Evolutionary conservation across 805 yeast species (phyloP), one percentile per base, ranked within the genome.

Genomic region (Kluyveromyces nonfermentans): DNA sequence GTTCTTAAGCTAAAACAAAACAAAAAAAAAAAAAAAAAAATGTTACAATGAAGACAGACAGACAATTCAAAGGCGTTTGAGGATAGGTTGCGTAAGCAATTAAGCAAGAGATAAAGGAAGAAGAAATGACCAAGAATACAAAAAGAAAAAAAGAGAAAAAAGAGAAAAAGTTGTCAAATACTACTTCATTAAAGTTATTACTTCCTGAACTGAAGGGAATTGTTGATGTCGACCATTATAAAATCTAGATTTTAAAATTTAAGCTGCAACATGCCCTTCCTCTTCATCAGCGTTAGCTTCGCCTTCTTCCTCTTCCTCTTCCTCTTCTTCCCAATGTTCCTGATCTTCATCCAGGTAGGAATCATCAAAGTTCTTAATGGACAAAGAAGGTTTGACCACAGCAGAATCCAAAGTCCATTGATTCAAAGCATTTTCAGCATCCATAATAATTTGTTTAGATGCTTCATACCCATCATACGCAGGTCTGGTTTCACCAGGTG

Each of bases 401-500:
- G 94, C 90, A 46, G 80, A 70, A 59, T 84, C 93, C 57, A 83
- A 74, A 52, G 94, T 84, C 94, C 94, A 84, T 41, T 82, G 73
- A 51, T 85, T 83, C 63, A 84, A 73, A 45, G 93, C 88, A 52
- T 78, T 80, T 69, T 84, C 94, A 51, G 88, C 86, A 60, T 84
- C 94, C 55, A 84, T 79, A 57, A 84, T 83, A 65, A 84, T 84
- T 69, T 84, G 94, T 70, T 83, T 84, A 35, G 90, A 82, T 38
- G 90, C 88, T 65, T 84, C 93, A 64, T 83, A 84, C 54, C 94
- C 94, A 57, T 84, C 94, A 64, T 84, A 84, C 46, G 89, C 83
- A 34, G 89, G 83, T 78, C 93, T 82, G 40, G 90, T 83, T 71
- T 85, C 95, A 73, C 95, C 95, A 47, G 95, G 95, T 47, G 90